Percentiles rank a stretch among this genome's conserved stretches.
Evolutionary conservation across 352 stramenopile genomes (phyloP).

Genomic region (Globisporangium carolinianum): DNA sequence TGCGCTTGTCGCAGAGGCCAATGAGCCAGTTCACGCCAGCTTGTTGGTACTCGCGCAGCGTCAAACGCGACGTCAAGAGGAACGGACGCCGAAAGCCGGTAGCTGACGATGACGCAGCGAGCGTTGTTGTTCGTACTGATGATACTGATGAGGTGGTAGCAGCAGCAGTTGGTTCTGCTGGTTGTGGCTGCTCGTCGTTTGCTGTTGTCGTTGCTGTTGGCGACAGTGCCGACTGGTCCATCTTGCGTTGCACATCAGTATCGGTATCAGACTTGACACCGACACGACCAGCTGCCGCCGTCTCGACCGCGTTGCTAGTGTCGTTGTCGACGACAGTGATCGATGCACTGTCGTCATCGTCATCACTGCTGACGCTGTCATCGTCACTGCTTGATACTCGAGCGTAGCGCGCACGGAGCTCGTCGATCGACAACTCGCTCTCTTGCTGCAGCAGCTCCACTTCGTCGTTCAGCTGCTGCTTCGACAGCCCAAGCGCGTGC

Average conservation of each 20-base stretch:
- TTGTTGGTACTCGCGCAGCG: slow-evolving; percentile 75
- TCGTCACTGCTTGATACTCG: slow-evolving; percentile 13
- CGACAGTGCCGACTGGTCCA: neutral
- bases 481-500: slow-evolving; percentile 9
- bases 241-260: no score
- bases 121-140: neutral
- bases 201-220: no score
- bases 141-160: neutral
- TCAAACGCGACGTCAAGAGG: slow-evolving; percentile 54
- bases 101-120: no score
- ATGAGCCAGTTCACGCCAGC: slow-evolving; percentile 96
- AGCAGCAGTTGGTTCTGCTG: neutral
- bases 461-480: slow-evolving; percentile 38
- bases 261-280: no score
- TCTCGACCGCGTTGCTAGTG: no score
- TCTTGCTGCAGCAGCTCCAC: slow-evolving; percentile 87
- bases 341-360: no score
- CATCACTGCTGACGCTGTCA: slow-evolving; percentile 15
- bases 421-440: slow-evolving; percentile 90
- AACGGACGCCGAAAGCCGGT: slow-evolving; percentile 54
- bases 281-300: no score
- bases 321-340: no score
- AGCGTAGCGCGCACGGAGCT: slow-evolving; percentile 47
- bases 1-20: slow-evolving; percentile 93
- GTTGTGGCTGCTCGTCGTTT: no score